A percentile compares a stretch with the other conserved stretches of the same genome.
phyloP scores from a whole-genome alignment of 257 asterid species.

The Galeopsis tetrahit region DNA sequence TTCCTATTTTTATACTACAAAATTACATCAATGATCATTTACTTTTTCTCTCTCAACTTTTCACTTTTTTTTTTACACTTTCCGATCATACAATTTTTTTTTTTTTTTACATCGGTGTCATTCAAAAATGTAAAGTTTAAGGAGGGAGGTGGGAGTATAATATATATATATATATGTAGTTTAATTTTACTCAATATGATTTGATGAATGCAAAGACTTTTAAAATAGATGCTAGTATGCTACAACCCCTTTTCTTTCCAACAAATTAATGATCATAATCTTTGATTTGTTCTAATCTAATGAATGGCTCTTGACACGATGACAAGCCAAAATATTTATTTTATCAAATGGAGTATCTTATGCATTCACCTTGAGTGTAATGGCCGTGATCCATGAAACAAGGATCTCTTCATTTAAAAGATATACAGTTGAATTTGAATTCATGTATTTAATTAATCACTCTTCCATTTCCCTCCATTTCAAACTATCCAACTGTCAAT shows the following conservation, averaged over 20 bases:
- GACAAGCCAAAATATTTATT: slow-evolving; percentile 33
- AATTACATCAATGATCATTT: no score
- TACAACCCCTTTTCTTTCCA: slow-evolving; percentile 25
- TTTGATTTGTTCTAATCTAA: slow-evolving; percentile 32
- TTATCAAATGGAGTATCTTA: no score
- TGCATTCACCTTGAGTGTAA: slow-evolving; percentile 53
- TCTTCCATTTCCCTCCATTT: slow-evolving; percentile 46
- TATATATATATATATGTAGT: neutral
- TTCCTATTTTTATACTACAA: no score
- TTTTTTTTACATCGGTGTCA: no score
- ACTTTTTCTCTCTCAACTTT: no score
- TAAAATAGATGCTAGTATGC: slow-evolving; percentile 29
- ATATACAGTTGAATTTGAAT: slow-evolving; percentile 31
- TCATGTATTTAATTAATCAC: slow-evolving; percentile 16
- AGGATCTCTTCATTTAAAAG: slow-evolving; percentile 69
- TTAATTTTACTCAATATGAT: neutral
- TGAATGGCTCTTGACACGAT: slow-evolving; percentile 48
- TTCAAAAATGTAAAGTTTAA: no score
- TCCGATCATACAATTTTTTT: no score
- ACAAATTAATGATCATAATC: slow-evolving; percentile 30
- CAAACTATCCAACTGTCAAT: slow-evolving; percentile 42
- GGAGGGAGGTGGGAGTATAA: no score
- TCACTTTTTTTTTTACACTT: no score
- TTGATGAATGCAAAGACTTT: slow-evolving; percentile 9
- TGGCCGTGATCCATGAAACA: slow-evolving; percentile 78